Evolutionary conservation across 192 early-diverging fungal species (phyloP).

Genomic region (Umbelopsis vinacea): DNA sequence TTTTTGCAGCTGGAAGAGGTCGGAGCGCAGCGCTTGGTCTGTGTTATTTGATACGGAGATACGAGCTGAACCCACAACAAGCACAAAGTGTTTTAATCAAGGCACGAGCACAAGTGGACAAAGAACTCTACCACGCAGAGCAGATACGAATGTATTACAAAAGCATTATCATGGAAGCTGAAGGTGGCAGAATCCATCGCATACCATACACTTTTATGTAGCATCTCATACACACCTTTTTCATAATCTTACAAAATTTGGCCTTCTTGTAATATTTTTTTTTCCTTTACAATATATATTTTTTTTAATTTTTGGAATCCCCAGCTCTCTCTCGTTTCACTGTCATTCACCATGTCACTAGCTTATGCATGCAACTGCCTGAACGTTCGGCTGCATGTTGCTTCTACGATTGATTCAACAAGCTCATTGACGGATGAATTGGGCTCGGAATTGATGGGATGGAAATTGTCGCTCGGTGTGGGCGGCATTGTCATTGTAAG

Average conservation of each 20-base stretch:
- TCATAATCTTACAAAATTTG: too few relatives aligned
- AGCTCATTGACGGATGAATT: not conserved
- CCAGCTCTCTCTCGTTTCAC: not conserved
- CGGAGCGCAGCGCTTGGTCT: slow-evolving; percentile 30
- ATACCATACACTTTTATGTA: slow-evolving; percentile 5
- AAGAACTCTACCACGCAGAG: not conserved
- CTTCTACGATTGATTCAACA: slow-evolving; percentile 3
- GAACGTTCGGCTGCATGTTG: slow-evolving; percentile 9
- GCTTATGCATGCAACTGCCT: slow-evolving; percentile 16
- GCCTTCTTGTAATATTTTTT: too few relatives aligned
- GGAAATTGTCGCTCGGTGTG: slow-evolving; percentile 10
- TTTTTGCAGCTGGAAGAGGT: slow-evolving; percentile 25
- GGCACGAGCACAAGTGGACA: slow-evolving; percentile 25
- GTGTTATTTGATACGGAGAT: slow-evolving; percentile 27
- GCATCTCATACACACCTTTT: not conserved
- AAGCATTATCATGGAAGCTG: not conserved
- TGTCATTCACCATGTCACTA: not conserved
- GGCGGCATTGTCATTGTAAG: slow-evolving; percentile 11
- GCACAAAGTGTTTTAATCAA: slow-evolving; percentile 4
- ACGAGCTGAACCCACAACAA: slow-evolving; percentile 8
- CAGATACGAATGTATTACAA: slow-evolving; percentile 17
- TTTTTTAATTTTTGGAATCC: not conserved
- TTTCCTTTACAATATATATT: too few relatives aligned
- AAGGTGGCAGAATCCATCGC: not conserved
- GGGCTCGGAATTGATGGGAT: slow-evolving; percentile 1